Evolutionary conservation across 257 asterid species (phyloP).

Genomic region (Perilla frutescens): DNA sequence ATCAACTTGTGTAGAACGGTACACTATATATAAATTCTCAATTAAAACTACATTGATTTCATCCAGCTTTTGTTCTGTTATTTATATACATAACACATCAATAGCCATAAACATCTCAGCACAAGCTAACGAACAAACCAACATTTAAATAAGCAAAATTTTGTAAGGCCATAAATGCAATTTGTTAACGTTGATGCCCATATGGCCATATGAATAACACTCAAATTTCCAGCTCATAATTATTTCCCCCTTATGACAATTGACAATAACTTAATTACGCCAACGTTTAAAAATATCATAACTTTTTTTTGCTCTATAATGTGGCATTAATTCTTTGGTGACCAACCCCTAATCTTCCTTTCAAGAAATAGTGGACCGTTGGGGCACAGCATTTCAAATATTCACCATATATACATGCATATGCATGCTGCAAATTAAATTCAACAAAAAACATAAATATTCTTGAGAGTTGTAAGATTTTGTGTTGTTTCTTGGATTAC

Average conservation of each 20-base stretch:
- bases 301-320: constrained; percentile 1
- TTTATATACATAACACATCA: neutral
- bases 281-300: constrained; percentile 19
- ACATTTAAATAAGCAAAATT: neutral
- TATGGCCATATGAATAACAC: neutral
- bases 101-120: neutral
- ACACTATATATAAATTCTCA: neutral
- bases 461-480: neutral
- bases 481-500: neutral
- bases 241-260: neutral
- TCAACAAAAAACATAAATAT: neutral
- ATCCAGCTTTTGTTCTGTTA: constrained; percentile 1
- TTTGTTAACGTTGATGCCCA: constrained; percentile 14
- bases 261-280: neutral
- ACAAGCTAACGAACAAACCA: neutral
- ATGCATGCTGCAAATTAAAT: constrained; percentile 28
- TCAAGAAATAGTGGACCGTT: constrained; percentile 38
- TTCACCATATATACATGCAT: neutral
- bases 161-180: neutral
- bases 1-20: no score
- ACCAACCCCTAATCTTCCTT: constrained; percentile 36
- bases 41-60: no score
- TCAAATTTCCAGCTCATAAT: neutral
- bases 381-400: constrained; percentile 28
- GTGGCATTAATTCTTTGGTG: constrained; percentile 30